phyloP scores from a whole-genome alignment of 108 stramenopile species.

The Skeletonema menzelii region DNA sequence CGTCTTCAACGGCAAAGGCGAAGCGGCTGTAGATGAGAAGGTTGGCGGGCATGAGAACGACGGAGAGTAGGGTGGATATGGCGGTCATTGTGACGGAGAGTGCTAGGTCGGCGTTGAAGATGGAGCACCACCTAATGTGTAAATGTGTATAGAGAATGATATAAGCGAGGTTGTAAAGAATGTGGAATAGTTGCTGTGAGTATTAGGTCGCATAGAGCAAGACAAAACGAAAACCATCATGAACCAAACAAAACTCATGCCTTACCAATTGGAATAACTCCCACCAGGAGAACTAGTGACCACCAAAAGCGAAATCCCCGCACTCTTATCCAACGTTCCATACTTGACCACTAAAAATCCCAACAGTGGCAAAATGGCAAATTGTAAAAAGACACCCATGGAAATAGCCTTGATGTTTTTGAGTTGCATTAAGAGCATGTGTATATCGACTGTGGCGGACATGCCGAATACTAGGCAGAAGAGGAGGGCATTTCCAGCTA shows the following conservation, averaged over 20 bases:
- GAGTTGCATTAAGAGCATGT: constrained; percentile 57
- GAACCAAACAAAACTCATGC: too few species aligned
- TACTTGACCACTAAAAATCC: constrained; percentile 70
- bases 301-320: constrained; percentile 80
- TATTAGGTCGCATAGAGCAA: background rate
- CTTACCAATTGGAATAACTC: constrained; percentile 84
- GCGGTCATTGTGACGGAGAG: constrained; percentile 87
- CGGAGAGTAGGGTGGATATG: constrained; percentile 70
- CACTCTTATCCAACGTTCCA: constrained; percentile 56
- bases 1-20: constrained; percentile 55
- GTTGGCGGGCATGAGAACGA: constrained; percentile 78
- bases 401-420: constrained; percentile 63
- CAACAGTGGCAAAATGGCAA: constrained; percentile 79
- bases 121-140: constrained; percentile 53
- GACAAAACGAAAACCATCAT: background rate
- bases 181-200: too few species aligned
- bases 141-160: background rate
- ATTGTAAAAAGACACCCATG: constrained; percentile 82
- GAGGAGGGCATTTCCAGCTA: constrained; percentile 64
- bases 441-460: constrained; percentile 78
- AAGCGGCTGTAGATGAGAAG: constrained; percentile 70
- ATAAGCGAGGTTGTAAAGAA: background rate
- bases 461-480: constrained; percentile 89
- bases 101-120: constrained; percentile 89
- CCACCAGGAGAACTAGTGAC: constrained; percentile 86